Evolutionary conservation across 495 filamentous ascomycete species (phyloP), one percentile per base, ranked within the genome.

Genomic region (Aspergillus egyptiacus): DNA sequence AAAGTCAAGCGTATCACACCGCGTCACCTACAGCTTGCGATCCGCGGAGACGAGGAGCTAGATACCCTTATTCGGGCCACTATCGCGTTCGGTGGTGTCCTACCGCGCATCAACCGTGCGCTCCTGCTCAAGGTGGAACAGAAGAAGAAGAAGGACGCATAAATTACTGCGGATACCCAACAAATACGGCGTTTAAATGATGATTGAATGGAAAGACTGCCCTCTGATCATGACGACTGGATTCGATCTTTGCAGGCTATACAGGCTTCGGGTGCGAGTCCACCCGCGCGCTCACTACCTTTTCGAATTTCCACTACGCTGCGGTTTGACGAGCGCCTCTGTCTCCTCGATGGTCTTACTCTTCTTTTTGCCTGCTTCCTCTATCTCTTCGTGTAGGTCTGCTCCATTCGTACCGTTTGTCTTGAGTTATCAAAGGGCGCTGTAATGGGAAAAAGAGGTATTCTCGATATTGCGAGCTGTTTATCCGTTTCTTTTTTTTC

Each of bases 1-100:
- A 98, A 98, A 71, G 93, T 97, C 73, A 98, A 97, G 85, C 93
- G 93, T 71, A 98, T 98, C 73, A 98, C 93, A 3, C 93, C 93
- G 24, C 93, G 93, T 64, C 93, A 98, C 69, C 74, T 98, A 55
- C 93, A 98, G 70, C 87, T 98, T 37, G 93, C 93, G 57, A 98
- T 98, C 69, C 90, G 93, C 58, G 93, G 93, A 62, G 93, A 98
- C 67, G 93, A 98, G 74, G 93, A 98, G 73, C 77, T 98, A 55
- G 93, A 98, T 60, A 97, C 89, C 31, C 78, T 98, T 25, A 97
- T 97, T 66, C 86, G 94, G 57, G 93, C 93, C 23, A 98, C 93
- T 38, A 98, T 98, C 64, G 93, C 93, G 49, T 96, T 94, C 54
- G 93, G 93, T 72, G 93, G 93, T 84, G 93, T 98, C 31, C 75